phyloP scores from a whole-genome alignment of 2,329 filamentous ascomycete genomes.

The Sphaerulina vaccinii region DNA sequence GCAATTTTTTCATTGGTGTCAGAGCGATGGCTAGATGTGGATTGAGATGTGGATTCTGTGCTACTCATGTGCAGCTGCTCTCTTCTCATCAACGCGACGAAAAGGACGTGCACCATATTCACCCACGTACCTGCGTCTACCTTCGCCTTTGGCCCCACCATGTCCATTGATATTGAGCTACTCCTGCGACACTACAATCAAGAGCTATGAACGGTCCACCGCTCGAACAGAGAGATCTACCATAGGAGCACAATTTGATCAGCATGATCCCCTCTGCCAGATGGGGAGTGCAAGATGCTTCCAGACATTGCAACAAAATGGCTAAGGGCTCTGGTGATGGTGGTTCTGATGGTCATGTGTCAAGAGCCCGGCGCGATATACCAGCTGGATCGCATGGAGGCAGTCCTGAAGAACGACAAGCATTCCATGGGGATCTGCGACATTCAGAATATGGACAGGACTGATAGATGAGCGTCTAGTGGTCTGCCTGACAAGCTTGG shows the following conservation, averaged over 20 bases:
- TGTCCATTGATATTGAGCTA: conserved; percentile 33
- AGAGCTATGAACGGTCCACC: conserved; percentile 26
- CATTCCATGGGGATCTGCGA: too few relatives aligned
- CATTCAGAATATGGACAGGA: too few relatives aligned
- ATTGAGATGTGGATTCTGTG: background rate
- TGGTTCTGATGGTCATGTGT: too few relatives aligned
- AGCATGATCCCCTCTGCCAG: conserved; percentile 17
- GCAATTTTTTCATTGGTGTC: conserved; percentile 5
- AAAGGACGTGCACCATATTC: too few relatives aligned
- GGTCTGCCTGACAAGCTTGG: too few relatives aligned
- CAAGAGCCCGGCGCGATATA: too few relatives aligned
- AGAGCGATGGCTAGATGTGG: background rate
- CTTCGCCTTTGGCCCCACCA: conserved; percentile 34
- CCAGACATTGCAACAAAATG: conserved; percentile 7
- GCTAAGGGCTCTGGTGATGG: too few relatives aligned
- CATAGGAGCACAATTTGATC: conserved; percentile 25
- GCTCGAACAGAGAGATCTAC: conserved; percentile 19
- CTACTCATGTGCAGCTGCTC: background rate
- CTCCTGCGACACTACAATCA: conserved; percentile 33
- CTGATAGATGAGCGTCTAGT: too few relatives aligned
- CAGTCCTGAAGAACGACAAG: too few relatives aligned
- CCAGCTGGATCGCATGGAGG: too few relatives aligned
- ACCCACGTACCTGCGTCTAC: conserved; percentile 30
- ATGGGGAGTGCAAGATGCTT: conserved; percentile 11
- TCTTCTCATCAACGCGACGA: too few relatives aligned